Evolutionary conservation across 768 basidiomycete genomes (phyloP), one percentile per base, ranked within the genome.

Genomic region (Gymnopilus dilepis): DNA sequence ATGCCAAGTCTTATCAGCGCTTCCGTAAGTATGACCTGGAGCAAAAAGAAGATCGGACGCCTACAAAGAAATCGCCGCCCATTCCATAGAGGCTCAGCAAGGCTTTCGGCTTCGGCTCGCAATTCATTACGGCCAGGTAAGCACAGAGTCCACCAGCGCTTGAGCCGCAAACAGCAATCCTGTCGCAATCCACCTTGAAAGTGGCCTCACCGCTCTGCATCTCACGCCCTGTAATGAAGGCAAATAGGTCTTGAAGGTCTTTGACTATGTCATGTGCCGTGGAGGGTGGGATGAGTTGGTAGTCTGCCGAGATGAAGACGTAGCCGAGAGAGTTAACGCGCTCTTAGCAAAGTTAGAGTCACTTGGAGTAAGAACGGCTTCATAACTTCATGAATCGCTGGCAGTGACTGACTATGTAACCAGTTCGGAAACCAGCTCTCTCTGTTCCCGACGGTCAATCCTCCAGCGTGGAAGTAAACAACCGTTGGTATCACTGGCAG

Each of bases 81-180:
- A 85, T 81, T 0, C 83, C 87, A 70, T 89, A 90, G 65, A 90
- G 62, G 0, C 83, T 84, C 0, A 89, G 64, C 2, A 89, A 58
- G 0, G 81, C 87, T 59, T 76, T 82, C 0, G 86, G 87, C 57
- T 78, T 83, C 0, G 86, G 87, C 0, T 66, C 60, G 5, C 79
- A 83, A 66, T 88, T 81, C 34, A 81, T 74, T 9, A 82, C 86
- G 17, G 86, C 84, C 11, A 89, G 77, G 65, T 86, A 88, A 1
- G 86, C 85, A 61, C 86, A 87, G n/a, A 84, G 72, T 1, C 85
- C 87, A 9, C 89, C 89, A 0, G 86, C 83, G 62, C 86, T 88
- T 13, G 79, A 77, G 0, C 88, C 89, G 4, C 82, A 74, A 2
- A 85, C 86, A 0, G 78, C 83, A 13, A 89, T 76, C 2, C 78